Base-by-base conservation (phyloP, 495 filamentous ascomycete species). In the Penicillium pancosmium region DNA sequence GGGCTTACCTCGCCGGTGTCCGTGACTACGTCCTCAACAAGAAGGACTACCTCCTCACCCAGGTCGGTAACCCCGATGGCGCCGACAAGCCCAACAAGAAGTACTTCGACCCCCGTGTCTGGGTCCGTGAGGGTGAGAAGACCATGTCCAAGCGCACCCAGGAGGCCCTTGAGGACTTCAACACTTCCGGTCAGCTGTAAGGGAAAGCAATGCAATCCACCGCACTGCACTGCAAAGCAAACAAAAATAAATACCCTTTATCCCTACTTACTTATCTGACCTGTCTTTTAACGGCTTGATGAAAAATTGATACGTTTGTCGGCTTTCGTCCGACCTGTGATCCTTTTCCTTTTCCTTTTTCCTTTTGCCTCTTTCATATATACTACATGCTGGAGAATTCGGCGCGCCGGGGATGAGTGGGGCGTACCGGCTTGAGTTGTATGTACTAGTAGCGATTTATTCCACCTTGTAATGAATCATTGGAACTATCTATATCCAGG, bases 51-150 rank as follows among this genome's bases (percentile, higher is more conserved):
- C 72, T 99, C 62, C 78, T 82, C 78, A 80, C 80, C 34, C 85
- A 88, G 63, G 89, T 98, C 67, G 94, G 95, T 67, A 98, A 98
- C 84, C 94, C 95, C 50, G 93, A 98, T 23, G 95, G 93, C 54
- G 82, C 84, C 23, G 90, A 93, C 80, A 97, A 97, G 87, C 94
- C 94, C 65, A 98, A 98, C 85, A 98, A 98, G 89, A 97, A 97
- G 84, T 93, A 84, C 86, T 98, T 94, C 78, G 93, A 97, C 68
- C 88, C 87, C 58, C 75, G 81, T 57, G 76, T 82, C 44, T 82
- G 81, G 79, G 88, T 98, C 48, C 89, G 93, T 59, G 92, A 95
- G 81, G 93, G 93, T 68, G 93, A 98, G 85, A 94, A 97, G 87
- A 94, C 88, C 69, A 98, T 97, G 93, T 86, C 82, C 64, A 80